These are phyloP conservation scores for Calycina herbarum DNA, from an alignment of 2,329 filamentous ascomycete species.

Conservation along the genomic window DNA sequence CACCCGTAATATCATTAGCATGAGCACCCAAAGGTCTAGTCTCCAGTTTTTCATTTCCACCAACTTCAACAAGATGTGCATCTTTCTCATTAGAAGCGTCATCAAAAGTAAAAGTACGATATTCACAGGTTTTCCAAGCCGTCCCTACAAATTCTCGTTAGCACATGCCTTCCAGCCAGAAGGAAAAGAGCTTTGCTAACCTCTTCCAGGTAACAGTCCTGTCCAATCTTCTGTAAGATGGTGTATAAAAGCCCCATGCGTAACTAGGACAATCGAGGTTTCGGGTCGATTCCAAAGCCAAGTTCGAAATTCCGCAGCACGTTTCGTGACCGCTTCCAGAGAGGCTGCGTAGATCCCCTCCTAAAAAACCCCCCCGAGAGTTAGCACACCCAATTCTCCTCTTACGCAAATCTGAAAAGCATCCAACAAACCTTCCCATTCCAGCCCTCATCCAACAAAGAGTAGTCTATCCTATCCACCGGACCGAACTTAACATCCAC, in stretches of 20 bases:
- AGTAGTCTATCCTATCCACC: conserved; percentile 20
- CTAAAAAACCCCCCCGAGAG: conserved; percentile 9
- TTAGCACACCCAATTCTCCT: not conserved
- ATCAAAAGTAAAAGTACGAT: conserved; percentile 21
- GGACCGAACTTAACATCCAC: conserved; percentile 18
- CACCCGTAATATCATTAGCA: conserved; percentile 20
- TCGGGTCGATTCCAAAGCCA: conserved; percentile 24
- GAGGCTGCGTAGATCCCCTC: conserved; percentile 23
- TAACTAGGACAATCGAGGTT: conserved; percentile 22
- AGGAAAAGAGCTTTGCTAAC: not conserved
- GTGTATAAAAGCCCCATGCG: conserved; percentile 25
- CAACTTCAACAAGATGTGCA: conserved; percentile 22
- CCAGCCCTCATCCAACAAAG: conserved; percentile 22
- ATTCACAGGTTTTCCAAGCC: conserved; percentile 23
- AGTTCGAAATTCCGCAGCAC: conserved; percentile 20
- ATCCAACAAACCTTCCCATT: conserved; percentile 21
- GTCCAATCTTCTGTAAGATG: conserved; percentile 26
- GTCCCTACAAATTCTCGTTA: conserved; percentile 16
- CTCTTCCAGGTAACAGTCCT: conserved; percentile 13
- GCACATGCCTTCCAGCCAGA: not conserved
- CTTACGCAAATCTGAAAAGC: not conserved
- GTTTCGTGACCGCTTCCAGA: conserved; percentile 15
- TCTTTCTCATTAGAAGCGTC: conserved; percentile 21
- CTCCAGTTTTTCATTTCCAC: not conserved
- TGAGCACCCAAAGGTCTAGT: conserved; percentile 21